Evolutionary conservation across 2,329 filamentous ascomycete genomes (phyloP), one percentile per base, ranked within the genome.

Genomic region (Xylariaceae sp.): DNA sequence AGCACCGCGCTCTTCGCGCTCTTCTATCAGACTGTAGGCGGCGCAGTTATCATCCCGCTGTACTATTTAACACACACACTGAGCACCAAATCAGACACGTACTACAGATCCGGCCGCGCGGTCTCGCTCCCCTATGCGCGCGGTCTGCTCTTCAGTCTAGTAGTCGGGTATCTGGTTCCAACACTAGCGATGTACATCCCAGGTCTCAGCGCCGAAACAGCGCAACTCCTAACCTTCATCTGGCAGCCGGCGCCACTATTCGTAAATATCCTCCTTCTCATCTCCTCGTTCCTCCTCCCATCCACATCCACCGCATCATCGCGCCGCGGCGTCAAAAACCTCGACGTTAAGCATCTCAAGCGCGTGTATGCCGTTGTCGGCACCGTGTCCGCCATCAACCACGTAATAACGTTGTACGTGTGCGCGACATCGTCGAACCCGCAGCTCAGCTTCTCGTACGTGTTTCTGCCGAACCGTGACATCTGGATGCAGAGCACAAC

Each of bases 261-360:
- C 52, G 62, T 67, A 34, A 65, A 68, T 56, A 48, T 62, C 17
- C 45, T 69, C 1, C 53, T 70, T 16, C 39, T 63, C 36, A 7
- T 60, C n/a, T 54, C 59, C 31, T 64, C 62, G 9, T 41, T 60
- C n/a, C 9, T 66, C 12, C 26, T 57, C 33, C 31, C 60, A 2
- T 24, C 34, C 24, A 16, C 21, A n/a, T n/a, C n/a, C n/a, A n/a
- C n/a, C n/a, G n/a, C n/a, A n/a, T n/a, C n/a, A n/a, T n/a, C 14
- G 11, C 58, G 44, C 3, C 28, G 29, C 29, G 40, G 16, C 41
- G 2, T 43, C 26, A 53, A 41, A 21, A 47, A 52, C 21, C 58
- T 60, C 31, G 68, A 70, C 39, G 55, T 70, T 40, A 60, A 58
- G 58, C 55, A 68, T 26, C 61, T 70, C n/a, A 69, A 70, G 58